Conservation (phyloP, 805 yeast species). For the Candida schatavii region DNA sequence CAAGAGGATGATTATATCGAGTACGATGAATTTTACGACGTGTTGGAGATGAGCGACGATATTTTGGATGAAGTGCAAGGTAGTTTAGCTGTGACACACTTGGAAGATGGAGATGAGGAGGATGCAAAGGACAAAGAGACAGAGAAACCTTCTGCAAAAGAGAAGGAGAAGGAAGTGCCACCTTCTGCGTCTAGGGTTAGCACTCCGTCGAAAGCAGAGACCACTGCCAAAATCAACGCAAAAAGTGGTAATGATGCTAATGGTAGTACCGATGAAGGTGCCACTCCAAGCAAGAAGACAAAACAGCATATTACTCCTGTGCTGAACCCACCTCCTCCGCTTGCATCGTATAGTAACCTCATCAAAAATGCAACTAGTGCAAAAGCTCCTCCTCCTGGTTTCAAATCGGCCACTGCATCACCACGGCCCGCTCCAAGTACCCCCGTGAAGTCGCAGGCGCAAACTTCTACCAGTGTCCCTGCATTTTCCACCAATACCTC, state of each 20-base stretch:
- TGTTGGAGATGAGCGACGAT: constrained; percentile 63
- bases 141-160: not conserved
- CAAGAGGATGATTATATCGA: constrained; percentile 92
- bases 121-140: not conserved
- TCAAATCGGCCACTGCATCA: constrained; percentile 24
- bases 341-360: constrained; percentile 4
- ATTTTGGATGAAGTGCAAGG: constrained; percentile 24
- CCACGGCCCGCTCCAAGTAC: constrained; percentile 20
- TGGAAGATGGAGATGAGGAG: constrained; percentile 1
- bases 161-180: not conserved
- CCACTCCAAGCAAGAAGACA: constrained; percentile 17
- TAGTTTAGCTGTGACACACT: constrained; percentile 17
- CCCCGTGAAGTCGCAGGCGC: constrained; percentile 14
- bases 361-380: constrained; percentile 7
- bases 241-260: not conserved
- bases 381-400: constrained; percentile 18
- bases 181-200: constrained; percentile 6
- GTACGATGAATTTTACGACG: constrained; percentile 90
- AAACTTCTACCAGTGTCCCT: not conserved
- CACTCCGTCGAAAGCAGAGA: not conserved
- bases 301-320: constrained; percentile 15
- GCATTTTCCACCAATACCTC: not conserved
- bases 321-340: constrained; percentile 14
- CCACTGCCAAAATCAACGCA: not conserved
- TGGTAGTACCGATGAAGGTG: not conserved